phyloP scores from a whole-genome alignment of 1,139 yeast genomes.

The Suhomyces panamericanus region DNA sequence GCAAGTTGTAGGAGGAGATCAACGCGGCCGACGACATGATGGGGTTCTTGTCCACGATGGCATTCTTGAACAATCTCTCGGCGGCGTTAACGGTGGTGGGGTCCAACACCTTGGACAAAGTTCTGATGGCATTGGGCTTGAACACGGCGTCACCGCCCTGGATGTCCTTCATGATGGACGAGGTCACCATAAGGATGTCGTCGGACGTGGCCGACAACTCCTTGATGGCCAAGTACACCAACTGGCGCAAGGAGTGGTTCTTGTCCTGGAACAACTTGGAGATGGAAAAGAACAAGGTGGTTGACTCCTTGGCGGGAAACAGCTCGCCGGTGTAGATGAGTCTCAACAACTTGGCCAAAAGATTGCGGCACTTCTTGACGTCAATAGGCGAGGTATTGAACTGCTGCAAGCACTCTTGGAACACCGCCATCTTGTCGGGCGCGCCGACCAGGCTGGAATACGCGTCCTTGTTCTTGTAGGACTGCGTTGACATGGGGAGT shows the following conservation, averaged over 20 bases:
- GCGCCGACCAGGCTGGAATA: constrained; percentile 46
- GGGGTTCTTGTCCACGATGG: constrained; percentile 90
- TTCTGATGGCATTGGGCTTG: constrained; percentile 93
- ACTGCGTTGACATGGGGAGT: constrained; percentile 67
- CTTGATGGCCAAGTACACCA: constrained; percentile 91
- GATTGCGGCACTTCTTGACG: constrained; percentile 79
- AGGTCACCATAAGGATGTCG: constrained; percentile 95
- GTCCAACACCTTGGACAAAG: constrained; percentile 86
- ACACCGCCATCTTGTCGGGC: constrained; percentile 96
- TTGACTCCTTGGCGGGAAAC: constrained; percentile 87
- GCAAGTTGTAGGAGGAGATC: constrained; percentile 83
- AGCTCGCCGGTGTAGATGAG: constrained; percentile 80
- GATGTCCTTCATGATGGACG: constrained; percentile 96
- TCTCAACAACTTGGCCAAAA: constrained; percentile 72
- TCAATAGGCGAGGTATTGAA: constrained; percentile 92
- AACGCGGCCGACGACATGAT: constrained; percentile 89
- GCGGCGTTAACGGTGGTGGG: constrained; percentile 91
- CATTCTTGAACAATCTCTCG: constrained; percentile 88
- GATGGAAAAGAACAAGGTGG: constrained; percentile 88
- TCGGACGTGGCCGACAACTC: constrained; percentile 83
- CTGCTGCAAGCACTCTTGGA: constrained; percentile 91
- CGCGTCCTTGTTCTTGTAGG: constrained; percentile 84
- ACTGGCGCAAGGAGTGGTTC: constrained; percentile 86
- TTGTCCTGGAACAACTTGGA: constrained; percentile 94
- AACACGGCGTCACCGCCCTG: constrained; percentile 84